Evolutionary conservation across 805 yeast species (phyloP), one percentile per base, ranked within the genome.

Genomic region (Candida stauntonica): DNA sequence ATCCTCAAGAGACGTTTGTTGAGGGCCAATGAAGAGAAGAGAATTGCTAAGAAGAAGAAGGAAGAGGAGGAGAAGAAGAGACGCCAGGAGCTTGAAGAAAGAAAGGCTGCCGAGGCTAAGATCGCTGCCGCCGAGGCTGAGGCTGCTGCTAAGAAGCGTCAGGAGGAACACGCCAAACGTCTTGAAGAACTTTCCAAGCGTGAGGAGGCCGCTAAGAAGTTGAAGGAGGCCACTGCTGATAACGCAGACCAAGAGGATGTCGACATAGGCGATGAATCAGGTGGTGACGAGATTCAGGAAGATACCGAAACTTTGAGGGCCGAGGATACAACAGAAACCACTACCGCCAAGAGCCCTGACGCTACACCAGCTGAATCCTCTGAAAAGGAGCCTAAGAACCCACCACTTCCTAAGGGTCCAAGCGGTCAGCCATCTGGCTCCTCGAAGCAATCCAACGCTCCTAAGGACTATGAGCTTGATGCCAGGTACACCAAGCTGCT

Each of bases 21-120:
- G 20, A 39, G 37, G 24, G 35, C 38, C 9, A 39, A 42, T 3
- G 55, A 48, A 21, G 46, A 38, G 21, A 42, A 40, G 20, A 45
- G 49, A n/a, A 17, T 32, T 5, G 41, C 40, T 4, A 27, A 31
- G 23, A 15, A 24, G 38, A 46, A 42, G 31, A 42, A 35, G 6
- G 43, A 45, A 26, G 47, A 44, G 16, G 43, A 39, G 8, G 39
- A 23, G 24, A 35, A 17, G 24, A 32, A 20, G n/a, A 46, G 43
- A 35, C 34, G 29, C 18, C 34, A 33, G n/a, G 36, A 37, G 18
- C 39, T 26, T 8, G 28, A 39, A 26, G 29, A 29, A 7, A 13
- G 12, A n/a, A 32, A 28, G 12, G 38, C 35, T n/a, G 37, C 29
- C 14, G 34, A 28, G 11, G 31, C 14, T 15, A 21, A 23, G 26